Evolutionary conservation across 2,329 filamentous ascomycete genomes (phyloP), one percentile per base, ranked within the genome.

Genomic region (Botrytis galanthina): DNA sequence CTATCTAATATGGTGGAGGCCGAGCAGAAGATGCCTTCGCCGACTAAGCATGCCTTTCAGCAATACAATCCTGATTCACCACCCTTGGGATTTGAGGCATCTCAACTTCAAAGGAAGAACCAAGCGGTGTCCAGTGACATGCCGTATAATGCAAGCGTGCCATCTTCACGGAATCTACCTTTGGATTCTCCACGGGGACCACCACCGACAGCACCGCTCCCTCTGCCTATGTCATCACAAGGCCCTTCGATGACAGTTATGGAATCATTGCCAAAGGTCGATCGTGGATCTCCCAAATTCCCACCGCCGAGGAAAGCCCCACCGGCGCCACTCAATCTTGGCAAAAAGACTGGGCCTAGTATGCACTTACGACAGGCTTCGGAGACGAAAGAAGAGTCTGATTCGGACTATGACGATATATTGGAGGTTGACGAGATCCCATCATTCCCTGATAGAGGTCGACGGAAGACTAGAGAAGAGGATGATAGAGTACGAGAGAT

Each of bases 381-480:
- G 39, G 82, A 83, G 35, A 82, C 83, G 0, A 90, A 91, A 20
- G 87, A 88, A 2, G 88, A 90, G 51, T 91, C 91, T 0, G 93
- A 93, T 74, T 95, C 93, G 0, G 94, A 97, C 76, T 96, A 95
- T 77, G 93, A 96, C 74, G 92, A 95, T 75, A 87, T 92, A 51
- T 83, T 93, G 20, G 91, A 93, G 75, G 89, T 91, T 5, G 87
- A 91, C 62, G 90, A 92, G 75, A 84, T 91, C 68, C 84, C 87
- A 0, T 81, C 83, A 9, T 83, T 87, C 51, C 83, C 76, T 18
- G 84, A 89, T 70, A 88, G 95, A 75, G 95, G 94, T 14, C 89
- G 94, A 74, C 87, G 93, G 78, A 93, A 92, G 82, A 97, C 94
- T 4, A 88, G 95, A 70, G 94, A 95, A 81, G 93, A 97, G 75